phyloP scores from a whole-genome alignment of 2,329 filamentous ascomycete species.

The Trichoderma hamatum region DNA sequence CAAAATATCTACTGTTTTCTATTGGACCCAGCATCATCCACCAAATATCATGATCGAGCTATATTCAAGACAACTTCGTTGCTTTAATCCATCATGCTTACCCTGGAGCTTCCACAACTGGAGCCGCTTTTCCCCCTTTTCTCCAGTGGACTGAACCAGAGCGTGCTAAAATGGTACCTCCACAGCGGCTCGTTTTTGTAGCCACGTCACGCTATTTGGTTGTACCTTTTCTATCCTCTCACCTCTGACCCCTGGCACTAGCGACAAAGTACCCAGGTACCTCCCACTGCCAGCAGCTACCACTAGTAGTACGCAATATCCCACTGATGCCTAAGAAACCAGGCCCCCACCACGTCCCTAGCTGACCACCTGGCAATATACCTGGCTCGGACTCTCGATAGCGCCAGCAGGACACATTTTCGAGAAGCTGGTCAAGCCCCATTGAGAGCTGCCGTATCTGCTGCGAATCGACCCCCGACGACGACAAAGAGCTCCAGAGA shows the following conservation, averaged over 20 bases:
- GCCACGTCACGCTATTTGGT: background rate
- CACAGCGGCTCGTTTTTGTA: background rate
- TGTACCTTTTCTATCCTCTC: background rate
- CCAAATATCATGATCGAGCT: background rate
- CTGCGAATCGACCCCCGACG: constrained; percentile 23
- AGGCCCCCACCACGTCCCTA: constrained; percentile 14
- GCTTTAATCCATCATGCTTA: background rate
- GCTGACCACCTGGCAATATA: constrained; percentile 26
- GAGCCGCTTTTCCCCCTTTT: constrained; percentile 8
- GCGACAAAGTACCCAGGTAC: background rate
- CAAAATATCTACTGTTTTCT: background rate
- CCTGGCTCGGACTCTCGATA: constrained; percentile 17
- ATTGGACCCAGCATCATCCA: background rate
- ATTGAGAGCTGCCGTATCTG: constrained; percentile 26
- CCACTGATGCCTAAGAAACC: constrained; percentile 18
- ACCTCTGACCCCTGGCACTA: background rate
- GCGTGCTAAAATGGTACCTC: background rate
- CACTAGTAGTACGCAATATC: too few species aligned
- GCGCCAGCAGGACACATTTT: constrained; percentile 29
- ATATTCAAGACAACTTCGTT: background rate
- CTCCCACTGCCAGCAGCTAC: background rate
- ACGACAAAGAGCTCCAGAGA: constrained; percentile 22
- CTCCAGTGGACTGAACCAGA: background rate
- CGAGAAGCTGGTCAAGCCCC: constrained; percentile 28
- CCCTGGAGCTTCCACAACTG: background rate